Evolutionary conservation across 345 rosid species (phyloP), one percentile per base, ranked within the genome.

Genomic region (Anacardium occidentale): DNA sequence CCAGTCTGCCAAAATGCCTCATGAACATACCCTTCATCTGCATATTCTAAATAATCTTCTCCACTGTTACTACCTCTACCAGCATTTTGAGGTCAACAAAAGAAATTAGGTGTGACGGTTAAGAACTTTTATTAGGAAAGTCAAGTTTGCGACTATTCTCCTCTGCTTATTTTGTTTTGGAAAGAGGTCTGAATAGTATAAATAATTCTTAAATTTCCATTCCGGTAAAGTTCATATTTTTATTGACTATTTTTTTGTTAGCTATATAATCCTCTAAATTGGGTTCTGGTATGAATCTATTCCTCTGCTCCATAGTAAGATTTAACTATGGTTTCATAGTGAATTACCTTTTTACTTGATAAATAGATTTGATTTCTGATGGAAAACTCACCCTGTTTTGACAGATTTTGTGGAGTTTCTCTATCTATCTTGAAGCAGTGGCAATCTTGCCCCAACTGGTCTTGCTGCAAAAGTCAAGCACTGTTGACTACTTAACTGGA

Each of bases 1-100:
- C 98, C 91, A 92, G 64, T 86, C 95, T 17, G 97, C 89, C 74
- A 92, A 83, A 94, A 94, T 73, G 81, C 98, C 77, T 92, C 92
- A 74, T 92, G 98, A 66, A 95, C 90, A 75, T 86, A 88, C 34
- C 96, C 78, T 77, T 86, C 94, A 56, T 80, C 89, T 45, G 80
- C 81, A 80, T 78, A 78, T 69, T 87, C 94, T 18, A 74, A 66
- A 74, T 78, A 74, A 71, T 83, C 93, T 72, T 84, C 94, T 70
- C 86, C 90, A 68, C 86, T 82, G 66, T 66, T 81, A 72, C 81
- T 86, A 62, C 79, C 89, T 68, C 78, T 83, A 48, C 77, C 83
- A 62, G 75, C 76, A 74, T 71, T 62, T 68, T 75, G 85, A 79
- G 83, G 66, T 61, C 48, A 60, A 22, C 21, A 68, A 18, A 59